A percentile compares a stretch with the other conserved stretches of the same genome.
Evolutionary conservation across 768 basidiomycete species (phyloP).

Genomic region (Suillus variegatus): DNA sequence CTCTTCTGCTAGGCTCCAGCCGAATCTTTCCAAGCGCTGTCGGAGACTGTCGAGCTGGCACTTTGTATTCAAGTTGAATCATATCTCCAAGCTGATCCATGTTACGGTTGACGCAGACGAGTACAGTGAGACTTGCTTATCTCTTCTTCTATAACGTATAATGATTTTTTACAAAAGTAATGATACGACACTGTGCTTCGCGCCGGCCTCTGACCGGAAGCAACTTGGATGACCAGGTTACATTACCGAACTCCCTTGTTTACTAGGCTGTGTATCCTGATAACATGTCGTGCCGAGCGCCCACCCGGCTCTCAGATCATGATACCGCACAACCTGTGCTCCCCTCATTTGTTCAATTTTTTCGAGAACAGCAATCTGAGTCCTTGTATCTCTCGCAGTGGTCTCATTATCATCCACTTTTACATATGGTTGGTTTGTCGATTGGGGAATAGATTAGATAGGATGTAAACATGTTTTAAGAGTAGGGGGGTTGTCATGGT

Average conservation of each 20-base stretch:
- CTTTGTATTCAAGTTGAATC: not conserved
- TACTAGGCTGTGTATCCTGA: not conserved
- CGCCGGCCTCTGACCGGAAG: not conserved
- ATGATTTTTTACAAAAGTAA: not conserved
- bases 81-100: not conserved
- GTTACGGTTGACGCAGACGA: not conserved
- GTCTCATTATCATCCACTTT: not conserved
- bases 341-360: not conserved
- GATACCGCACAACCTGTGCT: not conserved
- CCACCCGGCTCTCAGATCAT: not conserved
- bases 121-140: not conserved
- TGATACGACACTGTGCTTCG: not conserved
- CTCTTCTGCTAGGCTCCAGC: not conserved
- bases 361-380: not conserved
- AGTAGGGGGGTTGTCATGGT: not conserved
- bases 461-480: not conserved
- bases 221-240: not conserved
- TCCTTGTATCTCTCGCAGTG: not conserved
- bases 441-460: not conserved
- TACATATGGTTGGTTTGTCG: not conserved
- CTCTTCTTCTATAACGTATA: not conserved
- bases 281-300: not conserved
- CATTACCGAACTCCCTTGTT: not conserved
- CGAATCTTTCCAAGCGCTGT: not conserved
- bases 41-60: not conserved